phyloP scores from a whole-genome alignment of 345 rosid species.

The Syzygium aqueum region DNA sequence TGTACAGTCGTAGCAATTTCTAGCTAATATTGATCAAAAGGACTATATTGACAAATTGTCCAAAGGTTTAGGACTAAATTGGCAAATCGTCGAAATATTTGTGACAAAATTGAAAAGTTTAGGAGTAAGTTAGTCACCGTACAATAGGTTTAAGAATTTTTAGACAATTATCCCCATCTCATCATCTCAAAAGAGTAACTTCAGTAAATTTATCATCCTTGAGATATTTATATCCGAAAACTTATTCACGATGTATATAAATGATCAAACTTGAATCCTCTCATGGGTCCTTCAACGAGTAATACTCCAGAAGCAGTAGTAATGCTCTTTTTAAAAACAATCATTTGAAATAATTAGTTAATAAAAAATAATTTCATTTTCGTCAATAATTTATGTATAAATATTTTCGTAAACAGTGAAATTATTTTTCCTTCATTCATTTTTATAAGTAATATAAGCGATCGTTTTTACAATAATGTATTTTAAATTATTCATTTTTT shows the following conservation, averaged over 20 bases:
- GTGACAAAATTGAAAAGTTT: not conserved
- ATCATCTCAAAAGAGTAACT: not conserved
- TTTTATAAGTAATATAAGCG: not conserved
- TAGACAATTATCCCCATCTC: not conserved
- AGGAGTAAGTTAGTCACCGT: too few species aligned
- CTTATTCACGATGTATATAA: too few species aligned
- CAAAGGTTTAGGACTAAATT: not conserved
- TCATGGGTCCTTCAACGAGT: not conserved
- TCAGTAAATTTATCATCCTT: not conserved
- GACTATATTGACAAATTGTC: not conserved
- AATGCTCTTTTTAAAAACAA: not conserved
- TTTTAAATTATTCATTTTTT: too few species aligned
- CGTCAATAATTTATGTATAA: not conserved
- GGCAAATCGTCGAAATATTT: not conserved
- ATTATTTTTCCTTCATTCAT: too few species aligned
- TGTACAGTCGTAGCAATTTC: rapidly evolving
- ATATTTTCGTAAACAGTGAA: too few species aligned
- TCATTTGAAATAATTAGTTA: not conserved
- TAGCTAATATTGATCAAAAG: rapidly evolving
- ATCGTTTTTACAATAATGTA: too few species aligned
- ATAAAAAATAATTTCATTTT: too few species aligned
- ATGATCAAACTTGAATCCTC: not conserved
- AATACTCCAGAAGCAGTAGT: not conserved
- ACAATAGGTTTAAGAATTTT: not conserved
- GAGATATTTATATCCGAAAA: not conserved